Conservation (phyloP, 306 rosid species). For the Cicer chorassanicum region DNA sequence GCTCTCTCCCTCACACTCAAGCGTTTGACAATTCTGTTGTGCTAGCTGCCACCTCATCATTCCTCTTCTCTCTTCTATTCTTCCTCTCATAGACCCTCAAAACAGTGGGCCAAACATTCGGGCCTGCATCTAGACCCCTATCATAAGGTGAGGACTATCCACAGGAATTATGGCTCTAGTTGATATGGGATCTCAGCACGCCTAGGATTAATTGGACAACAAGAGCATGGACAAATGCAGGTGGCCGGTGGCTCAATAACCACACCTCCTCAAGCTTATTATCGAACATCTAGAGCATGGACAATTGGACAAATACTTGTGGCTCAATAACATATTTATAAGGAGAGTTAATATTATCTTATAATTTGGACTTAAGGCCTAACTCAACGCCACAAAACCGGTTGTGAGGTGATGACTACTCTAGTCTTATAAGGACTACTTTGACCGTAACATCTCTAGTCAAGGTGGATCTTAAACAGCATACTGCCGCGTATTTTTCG, state of each 20-base stretch:
- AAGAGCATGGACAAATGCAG: background rate
- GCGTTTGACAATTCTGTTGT: too few species aligned
- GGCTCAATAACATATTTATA: background rate
- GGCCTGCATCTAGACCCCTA: too few species aligned
- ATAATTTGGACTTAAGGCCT: background rate
- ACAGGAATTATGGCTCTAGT: background rate
- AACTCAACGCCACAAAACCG: background rate
- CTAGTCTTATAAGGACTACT: background rate
- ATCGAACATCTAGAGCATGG: background rate
- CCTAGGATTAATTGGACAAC: background rate
- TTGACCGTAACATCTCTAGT: background rate
- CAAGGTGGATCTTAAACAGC: background rate
- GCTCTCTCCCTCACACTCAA: too few species aligned
- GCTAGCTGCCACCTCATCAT: too few species aligned
- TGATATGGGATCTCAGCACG: background rate
- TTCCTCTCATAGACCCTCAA: too few species aligned
- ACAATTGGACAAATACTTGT: background rate
- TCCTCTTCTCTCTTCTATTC: too few species aligned
- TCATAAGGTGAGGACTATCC: background rate
- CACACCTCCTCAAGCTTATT: too few species aligned
- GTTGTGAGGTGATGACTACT: background rate
- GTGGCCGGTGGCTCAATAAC: too few species aligned
- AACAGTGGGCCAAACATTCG: too few species aligned
- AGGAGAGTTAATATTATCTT: background rate
- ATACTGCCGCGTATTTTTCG: background rate